Conservation (phyloP, 495 filamentous ascomycete species). For the Penicillium crystallinum region DNA sequence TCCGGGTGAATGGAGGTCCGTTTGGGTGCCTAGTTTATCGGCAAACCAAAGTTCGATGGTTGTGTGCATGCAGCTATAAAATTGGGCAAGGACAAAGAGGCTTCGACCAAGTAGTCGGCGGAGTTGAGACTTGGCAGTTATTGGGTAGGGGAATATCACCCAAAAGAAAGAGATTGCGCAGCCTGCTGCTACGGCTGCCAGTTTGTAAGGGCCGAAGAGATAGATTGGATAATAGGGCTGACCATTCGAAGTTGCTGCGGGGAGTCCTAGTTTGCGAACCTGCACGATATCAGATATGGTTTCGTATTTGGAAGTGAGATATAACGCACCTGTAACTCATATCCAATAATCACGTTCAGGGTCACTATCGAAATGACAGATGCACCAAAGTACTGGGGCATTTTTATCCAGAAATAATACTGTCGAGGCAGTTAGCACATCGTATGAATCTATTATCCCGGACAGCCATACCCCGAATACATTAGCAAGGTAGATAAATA, state of each 20-base stretch:
- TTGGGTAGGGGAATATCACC: conserved; percentile 71
- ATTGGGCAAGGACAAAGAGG: conserved; percentile 67
- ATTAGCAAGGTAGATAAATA: conserved; percentile 63
- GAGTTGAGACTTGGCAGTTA: conserved; percentile 63
- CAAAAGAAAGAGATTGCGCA: conserved; percentile 70
- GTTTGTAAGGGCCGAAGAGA: conserved; percentile 61
- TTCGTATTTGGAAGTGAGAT: background rate
- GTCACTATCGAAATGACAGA: conserved; percentile 63
- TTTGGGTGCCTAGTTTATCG: conserved; percentile 50
- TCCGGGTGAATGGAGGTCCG: conserved; percentile 19
- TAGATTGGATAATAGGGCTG: conserved; percentile 68
- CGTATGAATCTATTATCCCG: background rate
- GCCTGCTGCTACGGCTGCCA: conserved; percentile 64
- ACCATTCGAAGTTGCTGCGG: conserved; percentile 51
- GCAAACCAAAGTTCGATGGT: conserved; percentile 56
- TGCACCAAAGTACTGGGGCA: conserved; percentile 53
- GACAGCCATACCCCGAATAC: conserved; percentile 47
- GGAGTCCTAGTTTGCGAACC: conserved; percentile 59
- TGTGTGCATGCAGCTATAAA: conserved; percentile 63
- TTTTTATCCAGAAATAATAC: conserved; percentile 64
- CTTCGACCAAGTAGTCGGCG: conserved; percentile 59
- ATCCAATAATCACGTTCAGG: conserved; percentile 63
- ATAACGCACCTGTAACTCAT: conserved; percentile 59
- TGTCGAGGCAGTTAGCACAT: background rate
- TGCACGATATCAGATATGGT: conserved; percentile 8